phyloP scores from a whole-genome alignment of 1,284 basidiomycete genomes.

The Naganishia liquefaciens region DNA sequence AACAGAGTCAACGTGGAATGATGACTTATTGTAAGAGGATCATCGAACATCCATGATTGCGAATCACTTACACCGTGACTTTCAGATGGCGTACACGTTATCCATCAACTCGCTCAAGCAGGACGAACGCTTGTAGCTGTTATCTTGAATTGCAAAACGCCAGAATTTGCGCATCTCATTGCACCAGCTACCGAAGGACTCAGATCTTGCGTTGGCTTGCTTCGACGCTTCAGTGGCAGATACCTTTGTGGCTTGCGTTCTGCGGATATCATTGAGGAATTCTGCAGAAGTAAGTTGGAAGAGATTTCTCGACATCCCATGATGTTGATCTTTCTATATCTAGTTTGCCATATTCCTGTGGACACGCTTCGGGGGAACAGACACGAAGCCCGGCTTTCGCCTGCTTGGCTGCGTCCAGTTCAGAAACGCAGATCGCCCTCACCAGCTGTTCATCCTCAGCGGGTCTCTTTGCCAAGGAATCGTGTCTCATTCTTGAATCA shows the following conservation, averaged over 20 bases:
- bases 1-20: conserved; percentile 65
- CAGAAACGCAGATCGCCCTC: conserved; percentile 60
- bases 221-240: conserved; percentile 58
- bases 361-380: conserved; percentile 60
- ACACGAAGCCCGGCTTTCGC: conserved; percentile 62
- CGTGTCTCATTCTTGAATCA: conserved; percentile 24
- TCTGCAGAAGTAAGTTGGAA: conserved; percentile 72
- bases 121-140: conserved; percentile 82
- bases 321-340: not conserved
- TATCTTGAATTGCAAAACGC: conserved; percentile 64
- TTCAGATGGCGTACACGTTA: conserved; percentile 84
- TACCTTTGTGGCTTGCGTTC: conserved; percentile 77
- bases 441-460: conserved; percentile 37
- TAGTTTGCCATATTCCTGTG: conserved; percentile 83
- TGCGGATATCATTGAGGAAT: conserved; percentile 87
- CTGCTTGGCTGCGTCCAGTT: conserved; percentile 82
- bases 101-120: conserved; percentile 89
- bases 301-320: not conserved
- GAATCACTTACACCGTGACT: not conserved
- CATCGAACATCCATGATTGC: not conserved
- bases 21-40: conserved; percentile 82
- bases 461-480: conserved; percentile 25
- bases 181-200: conserved; percentile 77
- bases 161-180: conserved; percentile 64
- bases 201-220: conserved; percentile 76